phyloP scores from a whole-genome alignment of 345 rosid species.

The Eucalyptus tenuipes region DNA sequence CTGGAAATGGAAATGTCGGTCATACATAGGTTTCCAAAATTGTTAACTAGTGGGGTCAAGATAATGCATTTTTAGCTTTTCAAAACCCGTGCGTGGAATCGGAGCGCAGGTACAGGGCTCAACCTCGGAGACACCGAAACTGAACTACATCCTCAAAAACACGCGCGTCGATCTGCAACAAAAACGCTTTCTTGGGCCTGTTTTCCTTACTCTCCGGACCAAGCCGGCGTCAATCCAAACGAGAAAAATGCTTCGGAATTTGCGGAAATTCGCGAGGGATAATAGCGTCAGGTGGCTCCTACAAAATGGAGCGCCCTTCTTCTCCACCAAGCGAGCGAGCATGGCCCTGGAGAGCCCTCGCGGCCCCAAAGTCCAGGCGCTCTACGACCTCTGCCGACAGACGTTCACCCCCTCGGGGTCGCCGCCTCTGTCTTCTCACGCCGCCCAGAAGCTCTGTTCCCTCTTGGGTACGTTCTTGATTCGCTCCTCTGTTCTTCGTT shows the following conservation, averaged over 20 bases:
- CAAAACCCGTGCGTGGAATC: neutral
- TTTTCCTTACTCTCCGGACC: neutral
- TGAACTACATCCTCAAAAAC: neutral
- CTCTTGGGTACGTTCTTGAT: slow-evolving; percentile 44
- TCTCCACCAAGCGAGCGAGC: neutral
- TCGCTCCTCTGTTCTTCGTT: neutral
- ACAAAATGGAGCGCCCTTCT: neutral
- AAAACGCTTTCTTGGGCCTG: neutral
- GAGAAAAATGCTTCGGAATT: neutral
- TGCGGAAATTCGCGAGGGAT: neutral
- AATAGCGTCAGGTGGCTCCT: neutral
- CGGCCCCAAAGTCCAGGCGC: slow-evolving; percentile 43
- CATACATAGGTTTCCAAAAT: neutral
- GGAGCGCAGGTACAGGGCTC: neutral
- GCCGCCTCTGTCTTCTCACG: slow-evolving; percentile 34
- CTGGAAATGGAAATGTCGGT: neutral
- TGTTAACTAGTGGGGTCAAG: neutral
- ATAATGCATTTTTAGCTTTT: neutral
- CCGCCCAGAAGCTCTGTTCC: slow-evolving; percentile 39
- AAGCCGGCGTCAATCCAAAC: neutral
- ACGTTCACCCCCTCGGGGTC: slow-evolving; percentile 38
- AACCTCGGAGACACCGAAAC: neutral
- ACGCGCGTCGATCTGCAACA: neutral
- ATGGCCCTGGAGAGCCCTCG: neutral
- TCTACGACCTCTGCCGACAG: slow-evolving; percentile 53